These are phyloP conservation scores for Escallonia herrerae DNA, from an alignment of 129 eudicot genomes.

Conservation along the genomic window DNA sequence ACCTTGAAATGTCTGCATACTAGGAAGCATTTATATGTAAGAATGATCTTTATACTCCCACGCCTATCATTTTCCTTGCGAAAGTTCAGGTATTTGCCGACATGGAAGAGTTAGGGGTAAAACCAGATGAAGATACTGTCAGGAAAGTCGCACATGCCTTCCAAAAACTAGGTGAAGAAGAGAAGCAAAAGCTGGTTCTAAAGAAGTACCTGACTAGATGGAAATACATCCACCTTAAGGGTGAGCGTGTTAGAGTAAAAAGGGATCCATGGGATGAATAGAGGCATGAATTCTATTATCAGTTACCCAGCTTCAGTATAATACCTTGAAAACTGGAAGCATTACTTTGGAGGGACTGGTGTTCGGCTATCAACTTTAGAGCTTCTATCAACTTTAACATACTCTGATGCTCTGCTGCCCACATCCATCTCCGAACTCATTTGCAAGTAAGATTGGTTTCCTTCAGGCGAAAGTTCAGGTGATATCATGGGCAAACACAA, in stretches of 20 bases:
- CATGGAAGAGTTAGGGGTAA: conserved; percentile 97
- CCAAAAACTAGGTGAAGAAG: conserved; percentile 46
- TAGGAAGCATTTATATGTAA: neutral
- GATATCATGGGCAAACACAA: no score
- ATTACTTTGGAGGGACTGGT: neutral
- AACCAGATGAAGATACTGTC: conserved; percentile 82
- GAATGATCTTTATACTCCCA: conserved; percentile 2
- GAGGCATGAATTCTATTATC: neutral
- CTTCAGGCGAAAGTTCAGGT: no score
- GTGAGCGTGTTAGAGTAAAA: conserved; percentile 77
- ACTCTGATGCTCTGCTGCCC: no score
- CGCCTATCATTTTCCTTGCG: neutral
- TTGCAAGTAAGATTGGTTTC: no score
- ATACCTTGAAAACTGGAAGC: neutral
- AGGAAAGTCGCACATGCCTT: conserved; percentile 72
- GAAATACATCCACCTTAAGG: conserved; percentile 88
- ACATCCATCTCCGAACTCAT: no score
- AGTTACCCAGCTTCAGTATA: neutral
- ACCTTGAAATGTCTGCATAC: no score
- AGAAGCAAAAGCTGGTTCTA: conserved; percentile 41
- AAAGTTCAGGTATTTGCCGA: conserved; percentile 77
- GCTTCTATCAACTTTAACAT: no score
- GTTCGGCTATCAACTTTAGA: no score
- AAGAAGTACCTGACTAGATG: conserved; percentile 54
- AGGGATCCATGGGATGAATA: conserved; percentile 25